Conservation (phyloP, 2,329 filamentous ascomycete genomes). For the Nemania sp. region DNA sequence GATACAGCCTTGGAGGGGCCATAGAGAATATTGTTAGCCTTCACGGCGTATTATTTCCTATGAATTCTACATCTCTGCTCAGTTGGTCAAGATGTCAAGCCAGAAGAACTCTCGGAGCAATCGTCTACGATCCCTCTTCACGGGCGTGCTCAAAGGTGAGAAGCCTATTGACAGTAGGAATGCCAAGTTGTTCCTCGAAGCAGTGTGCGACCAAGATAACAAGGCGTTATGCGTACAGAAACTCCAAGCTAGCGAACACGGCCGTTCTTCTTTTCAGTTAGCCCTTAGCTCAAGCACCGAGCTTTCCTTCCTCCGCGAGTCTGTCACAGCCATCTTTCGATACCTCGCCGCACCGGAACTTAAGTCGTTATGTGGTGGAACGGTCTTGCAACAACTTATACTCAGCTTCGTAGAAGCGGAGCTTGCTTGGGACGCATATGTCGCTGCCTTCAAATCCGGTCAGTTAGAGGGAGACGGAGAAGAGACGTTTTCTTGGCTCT, state of each 20-base stretch:
- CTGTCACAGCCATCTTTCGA: conserved; percentile 27
- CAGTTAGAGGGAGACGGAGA: conserved; percentile 13
- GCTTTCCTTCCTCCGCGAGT: conserved; percentile 42
- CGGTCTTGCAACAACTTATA: conserved; percentile 15
- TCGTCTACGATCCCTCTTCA: conserved; percentile 24
- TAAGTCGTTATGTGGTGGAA: conserved; percentile 22
- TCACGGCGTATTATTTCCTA: neutral
- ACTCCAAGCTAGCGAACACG: conserved; percentile 28
- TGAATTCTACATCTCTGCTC: neutral
- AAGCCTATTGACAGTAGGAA: conserved; percentile 24
- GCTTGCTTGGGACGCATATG: conserved; percentile 23
- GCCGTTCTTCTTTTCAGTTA: conserved; percentile 23
- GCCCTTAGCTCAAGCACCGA: conserved; percentile 22
- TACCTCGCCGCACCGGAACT: conserved; percentile 21
- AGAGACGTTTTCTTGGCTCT: conserved; percentile 23
- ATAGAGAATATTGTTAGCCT: neutral
- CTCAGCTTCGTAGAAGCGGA: conserved; percentile 24
- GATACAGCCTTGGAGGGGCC: neutral
- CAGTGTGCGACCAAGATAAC: conserved; percentile 29
- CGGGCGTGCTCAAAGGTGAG: conserved; percentile 27
- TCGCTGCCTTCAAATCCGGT: conserved; percentile 21
- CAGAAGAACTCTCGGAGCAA: conserved; percentile 22
- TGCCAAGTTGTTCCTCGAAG: conserved; percentile 30
- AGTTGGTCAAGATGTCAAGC: conserved; percentile 23
- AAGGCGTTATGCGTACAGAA: conserved; percentile 27